Conservation (phyloP, 176 grass and related monocot genomes). For the Oryza glaberrima region DNA sequence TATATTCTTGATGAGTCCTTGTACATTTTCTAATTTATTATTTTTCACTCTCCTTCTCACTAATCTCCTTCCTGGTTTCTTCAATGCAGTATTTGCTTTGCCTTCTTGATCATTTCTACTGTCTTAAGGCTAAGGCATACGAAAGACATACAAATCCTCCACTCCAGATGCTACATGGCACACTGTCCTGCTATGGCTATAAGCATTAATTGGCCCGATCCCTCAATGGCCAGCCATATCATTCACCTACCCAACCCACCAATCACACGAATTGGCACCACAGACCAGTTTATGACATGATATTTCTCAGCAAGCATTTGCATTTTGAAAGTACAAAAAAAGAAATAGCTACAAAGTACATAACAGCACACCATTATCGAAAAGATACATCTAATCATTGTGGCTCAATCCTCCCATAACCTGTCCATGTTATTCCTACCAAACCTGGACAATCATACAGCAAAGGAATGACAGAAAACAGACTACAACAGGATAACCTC, state of each 20-base stretch:
- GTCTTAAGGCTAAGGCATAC: not conserved
- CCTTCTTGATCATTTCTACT: not conserved
- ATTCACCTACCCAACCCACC: not conserved
- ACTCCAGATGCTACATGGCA: not conserved
- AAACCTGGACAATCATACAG: slow-evolving; percentile 2
- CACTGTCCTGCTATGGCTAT: not conserved
- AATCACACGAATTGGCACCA: not conserved
- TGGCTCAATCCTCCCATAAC: not conserved
- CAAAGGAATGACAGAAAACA: not conserved
- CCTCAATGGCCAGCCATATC: not conserved
- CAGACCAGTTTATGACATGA: slow-evolving; percentile 14
- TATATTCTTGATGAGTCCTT: not conserved
- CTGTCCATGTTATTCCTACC: not conserved
- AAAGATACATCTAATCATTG: not conserved
- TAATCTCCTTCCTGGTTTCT: not conserved
- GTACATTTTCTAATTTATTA: not conserved
- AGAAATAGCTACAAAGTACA: slow-evolving; percentile 4
- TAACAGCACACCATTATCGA: not conserved
- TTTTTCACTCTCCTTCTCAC: not conserved
- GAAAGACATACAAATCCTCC: not conserved
- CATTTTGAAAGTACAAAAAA: slow-evolving; percentile 35
- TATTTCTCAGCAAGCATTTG: slow-evolving; percentile 10
- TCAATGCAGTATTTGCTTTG: not conserved
- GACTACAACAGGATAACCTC: not conserved
- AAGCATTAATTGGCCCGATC: not conserved